A percentile compares a stretch with the other conserved stretches of the same genome.
phyloP scores from a whole-genome alignment of 176 grass and related monocot species.

The Ensete ventricosum region DNA sequence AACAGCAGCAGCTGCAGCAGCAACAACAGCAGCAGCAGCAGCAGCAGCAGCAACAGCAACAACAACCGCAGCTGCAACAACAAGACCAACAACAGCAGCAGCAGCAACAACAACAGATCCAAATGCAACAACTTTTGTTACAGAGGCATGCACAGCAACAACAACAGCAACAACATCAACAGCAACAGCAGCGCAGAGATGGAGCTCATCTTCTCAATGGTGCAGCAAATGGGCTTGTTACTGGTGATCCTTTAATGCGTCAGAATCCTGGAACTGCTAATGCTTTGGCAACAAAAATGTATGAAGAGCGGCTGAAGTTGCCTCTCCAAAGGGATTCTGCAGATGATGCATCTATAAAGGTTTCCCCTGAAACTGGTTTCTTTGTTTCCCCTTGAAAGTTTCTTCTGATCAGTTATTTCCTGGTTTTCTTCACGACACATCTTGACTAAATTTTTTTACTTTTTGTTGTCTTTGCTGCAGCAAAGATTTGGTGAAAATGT shows the following conservation, averaged over 20 bases:
- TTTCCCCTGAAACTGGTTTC: constrained; percentile 12
- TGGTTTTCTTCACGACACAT: neutral
- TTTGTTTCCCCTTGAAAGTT: constrained; percentile 2
- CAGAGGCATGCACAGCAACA: constrained; percentile 30
- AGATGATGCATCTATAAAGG: constrained; percentile 92
- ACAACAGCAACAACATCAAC: constrained; percentile 34
- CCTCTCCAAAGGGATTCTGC: constrained; percentile 75
- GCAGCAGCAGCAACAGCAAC: constrained; percentile 13
- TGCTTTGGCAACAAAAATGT: constrained; percentile 95
- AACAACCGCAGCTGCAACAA: constrained; percentile 21
- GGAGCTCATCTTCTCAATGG: constrained; percentile 69
- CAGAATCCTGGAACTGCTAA: constrained; percentile 63
- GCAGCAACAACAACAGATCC: constrained; percentile 63
- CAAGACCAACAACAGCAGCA: constrained; percentile 26
- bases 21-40: constrained; percentile 46
- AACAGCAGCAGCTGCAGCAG: constrained; percentile 43
- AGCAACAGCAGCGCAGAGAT: constrained; percentile 46
- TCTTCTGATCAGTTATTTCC: too few relatives aligned
- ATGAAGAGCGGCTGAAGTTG: constrained; percentile 80
- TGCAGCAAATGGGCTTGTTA: constrained; percentile 53
- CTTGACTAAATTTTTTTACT: neutral
- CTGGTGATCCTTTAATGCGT: constrained; percentile 52
- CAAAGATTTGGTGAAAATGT: constrained; percentile 40
- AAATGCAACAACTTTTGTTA: constrained; percentile 39
- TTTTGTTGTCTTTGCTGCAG: constrained; percentile 32